phyloP scores from a whole-genome alignment of 805 yeast species.

The Geotrichum ghanense region DNA sequence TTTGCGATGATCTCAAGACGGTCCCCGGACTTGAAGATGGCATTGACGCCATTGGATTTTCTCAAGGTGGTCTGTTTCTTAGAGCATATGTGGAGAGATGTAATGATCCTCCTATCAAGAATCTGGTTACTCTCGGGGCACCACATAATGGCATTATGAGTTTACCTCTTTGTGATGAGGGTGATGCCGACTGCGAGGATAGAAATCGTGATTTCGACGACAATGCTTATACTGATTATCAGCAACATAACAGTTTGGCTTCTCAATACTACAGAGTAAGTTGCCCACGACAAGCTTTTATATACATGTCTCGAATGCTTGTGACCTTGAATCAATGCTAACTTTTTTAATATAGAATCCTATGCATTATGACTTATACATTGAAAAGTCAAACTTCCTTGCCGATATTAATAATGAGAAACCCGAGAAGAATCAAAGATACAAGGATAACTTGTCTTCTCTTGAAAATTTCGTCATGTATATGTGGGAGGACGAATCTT shows the following conservation, averaged over 20 bases:
- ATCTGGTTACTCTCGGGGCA: conserved; percentile 62
- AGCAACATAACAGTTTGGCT: conserved; percentile 49
- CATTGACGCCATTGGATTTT: conserved; percentile 65
- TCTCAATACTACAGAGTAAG: conserved; percentile 63
- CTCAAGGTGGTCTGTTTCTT: conserved; percentile 78
- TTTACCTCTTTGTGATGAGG: conserved; percentile 44
- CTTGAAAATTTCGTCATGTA: conserved; percentile 49
- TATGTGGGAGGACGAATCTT: conserved; percentile 47
- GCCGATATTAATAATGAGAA: conserved; percentile 61
- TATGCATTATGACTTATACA: conserved; percentile 40
- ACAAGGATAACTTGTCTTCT: conserved; percentile 27
- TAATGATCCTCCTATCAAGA: conserved; percentile 31
- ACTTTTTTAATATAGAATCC: conserved; percentile 26
- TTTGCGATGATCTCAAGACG: conserved; percentile 40
- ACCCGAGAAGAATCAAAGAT: conserved; percentile 27
- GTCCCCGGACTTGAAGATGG: conserved; percentile 41
- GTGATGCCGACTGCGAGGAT: conserved; percentile 48
- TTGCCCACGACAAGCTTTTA: too few relatives aligned
- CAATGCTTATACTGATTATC: conserved; percentile 46
- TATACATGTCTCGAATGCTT: neutral
- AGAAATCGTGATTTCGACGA: conserved; percentile 42
- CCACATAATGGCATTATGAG: conserved; percentile 73
- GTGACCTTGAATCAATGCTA: neutral
- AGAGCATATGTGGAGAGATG: conserved; percentile 57
- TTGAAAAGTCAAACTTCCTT: conserved; percentile 45